phyloP scores from a whole-genome alignment of 129 eudicot species.

The Ambrosia artemisiifolia region DNA sequence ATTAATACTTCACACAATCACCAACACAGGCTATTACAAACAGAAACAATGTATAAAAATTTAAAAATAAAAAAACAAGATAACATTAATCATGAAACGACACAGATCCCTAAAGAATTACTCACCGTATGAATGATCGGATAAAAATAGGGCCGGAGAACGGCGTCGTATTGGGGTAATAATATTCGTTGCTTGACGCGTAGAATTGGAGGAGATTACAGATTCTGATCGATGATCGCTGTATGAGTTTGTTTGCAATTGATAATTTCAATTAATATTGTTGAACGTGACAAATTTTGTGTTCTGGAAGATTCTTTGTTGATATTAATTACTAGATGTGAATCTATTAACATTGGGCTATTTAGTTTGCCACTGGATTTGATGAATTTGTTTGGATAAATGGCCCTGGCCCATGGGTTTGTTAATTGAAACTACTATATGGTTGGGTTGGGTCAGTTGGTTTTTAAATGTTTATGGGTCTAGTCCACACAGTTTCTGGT shows the following conservation, averaged over 20 bases:
- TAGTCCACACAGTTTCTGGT: too few relatives aligned
- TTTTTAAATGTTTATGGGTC: too few relatives aligned
- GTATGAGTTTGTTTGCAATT: conserved; percentile 1
- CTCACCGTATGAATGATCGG: conserved; percentile 15
- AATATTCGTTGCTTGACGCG: conserved; percentile 18
- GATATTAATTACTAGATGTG: neutral
- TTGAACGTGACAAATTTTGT: conserved; percentile 6
- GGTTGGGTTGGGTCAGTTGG: too few relatives aligned
- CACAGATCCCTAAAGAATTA: neutral
- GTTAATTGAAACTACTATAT: too few relatives aligned
- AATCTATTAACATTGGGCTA: neutral
- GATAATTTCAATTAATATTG: neutral
- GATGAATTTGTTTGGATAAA: neutral
- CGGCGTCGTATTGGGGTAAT: neutral
- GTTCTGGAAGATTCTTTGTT: conserved; percentile 16
- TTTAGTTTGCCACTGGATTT: neutral
- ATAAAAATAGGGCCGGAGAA: neutral
- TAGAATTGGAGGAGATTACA: conserved; percentile 17
- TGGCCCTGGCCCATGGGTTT: too few relatives aligned
- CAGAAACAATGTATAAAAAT: neutral
- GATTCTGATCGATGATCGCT: neutral
- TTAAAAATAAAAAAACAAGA: neutral
- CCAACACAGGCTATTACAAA: neutral
- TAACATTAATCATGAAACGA: neutral
- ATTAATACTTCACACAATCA: neutral